A percentile compares a stretch with the other conserved stretches of the same genome.
These are phyloP conservation scores for Globisporangium middletonii DNA, from an alignment of 352 stramenopile species.

Conservation along the genomic window DNA sequence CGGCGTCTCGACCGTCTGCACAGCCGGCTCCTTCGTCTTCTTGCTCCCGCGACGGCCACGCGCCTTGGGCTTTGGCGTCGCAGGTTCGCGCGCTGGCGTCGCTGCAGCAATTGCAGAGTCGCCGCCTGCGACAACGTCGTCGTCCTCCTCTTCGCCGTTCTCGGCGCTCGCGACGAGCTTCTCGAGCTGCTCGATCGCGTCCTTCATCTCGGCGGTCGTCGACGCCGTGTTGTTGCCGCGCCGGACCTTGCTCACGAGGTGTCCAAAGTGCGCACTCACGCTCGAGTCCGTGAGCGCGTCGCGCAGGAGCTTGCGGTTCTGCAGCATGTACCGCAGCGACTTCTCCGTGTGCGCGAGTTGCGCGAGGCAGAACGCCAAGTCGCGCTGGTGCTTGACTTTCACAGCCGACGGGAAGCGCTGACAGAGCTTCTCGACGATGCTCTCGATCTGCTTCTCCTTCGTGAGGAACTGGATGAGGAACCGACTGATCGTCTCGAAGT, in stretches of 20 bases:
- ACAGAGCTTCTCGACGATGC: slow-evolving; percentile 89
- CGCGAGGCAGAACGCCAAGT: slow-evolving; percentile 94
- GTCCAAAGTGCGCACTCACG: slow-evolving; percentile 89
- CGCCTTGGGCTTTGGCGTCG: slow-evolving; percentile 27
- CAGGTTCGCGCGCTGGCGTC: slow-evolving; percentile 12
- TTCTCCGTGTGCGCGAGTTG: slow-evolving; percentile 93
- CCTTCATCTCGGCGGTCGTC: slow-evolving; percentile 62
- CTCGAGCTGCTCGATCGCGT: slow-evolving; percentile 69
- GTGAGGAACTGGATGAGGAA: slow-evolving; percentile 98
- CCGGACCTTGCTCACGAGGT: slow-evolving; percentile 63
- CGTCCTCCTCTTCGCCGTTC: slow-evolving; percentile 48
- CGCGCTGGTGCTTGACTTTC: slow-evolving; percentile 57
- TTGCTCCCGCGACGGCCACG: slow-evolving; percentile 19
- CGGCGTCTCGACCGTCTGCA: slow-evolving; percentile 21
- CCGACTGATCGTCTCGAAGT: slow-evolving; percentile 92
- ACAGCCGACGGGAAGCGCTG: slow-evolving; percentile 89
- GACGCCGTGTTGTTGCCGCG: slow-evolving; percentile 29
- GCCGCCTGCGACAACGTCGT: slow-evolving; percentile 2
- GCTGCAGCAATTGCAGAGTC: background rate
- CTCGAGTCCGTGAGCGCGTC: slow-evolving; percentile 89
- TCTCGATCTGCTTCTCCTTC: slow-evolving; percentile 92
- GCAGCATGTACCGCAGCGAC: slow-evolving; percentile 89
- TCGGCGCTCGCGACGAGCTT: slow-evolving; percentile 41
- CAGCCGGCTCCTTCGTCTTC: slow-evolving; percentile 30
- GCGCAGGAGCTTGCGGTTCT: slow-evolving; percentile 88